A percentile compares a stretch with the other conserved stretches of the same genome.
Conservation (phyloP, 1,139 yeast genomes). For the Yamadazyma epiphylla region DNA sequence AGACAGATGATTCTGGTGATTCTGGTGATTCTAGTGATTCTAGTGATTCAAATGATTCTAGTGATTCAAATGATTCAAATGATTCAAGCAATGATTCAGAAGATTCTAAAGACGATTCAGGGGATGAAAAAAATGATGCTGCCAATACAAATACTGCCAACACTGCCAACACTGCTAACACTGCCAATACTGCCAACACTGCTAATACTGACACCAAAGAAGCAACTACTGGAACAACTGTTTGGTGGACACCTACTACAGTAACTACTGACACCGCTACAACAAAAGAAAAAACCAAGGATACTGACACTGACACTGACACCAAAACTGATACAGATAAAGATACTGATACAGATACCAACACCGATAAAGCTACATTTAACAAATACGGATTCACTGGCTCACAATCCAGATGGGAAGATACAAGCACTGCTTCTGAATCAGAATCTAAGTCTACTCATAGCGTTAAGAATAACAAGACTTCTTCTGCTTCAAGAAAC, state of each 20-base stretch:
- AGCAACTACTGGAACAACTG: constrained; percentile 3
- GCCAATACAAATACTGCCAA: constrained; percentile 1
- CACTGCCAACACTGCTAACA: constrained; percentile 1
- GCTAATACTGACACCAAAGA: constrained; percentile 3
- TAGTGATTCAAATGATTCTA: neutral
- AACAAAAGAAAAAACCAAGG: constrained; percentile 6
- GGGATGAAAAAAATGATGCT: neutral
- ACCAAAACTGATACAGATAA: constrained; percentile 10
- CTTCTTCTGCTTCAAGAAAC: constrained; percentile 15
- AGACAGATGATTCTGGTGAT: constrained; percentile 1
- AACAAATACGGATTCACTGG: constrained; percentile 47
- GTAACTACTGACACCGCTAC: constrained; percentile 5
- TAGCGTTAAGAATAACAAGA: constrained; percentile 15
- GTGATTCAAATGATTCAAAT: constrained; percentile 1
- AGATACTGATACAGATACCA: constrained; percentile 9
- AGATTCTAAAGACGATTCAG: neutral
- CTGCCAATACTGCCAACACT: constrained; percentile 3
- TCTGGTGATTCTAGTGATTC: constrained; percentile 1
- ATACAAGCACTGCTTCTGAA: constrained; percentile 11
- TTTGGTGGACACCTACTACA: constrained; percentile 8
- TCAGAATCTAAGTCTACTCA: constrained; percentile 13
- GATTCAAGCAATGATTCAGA: neutral
- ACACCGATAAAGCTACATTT: constrained; percentile 18
- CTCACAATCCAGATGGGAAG: constrained; percentile 7
- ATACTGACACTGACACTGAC: constrained; percentile 7